Percentiles rank a stretch among this genome's conserved stretches.
These are phyloP conservation scores for Batkoa obscura DNA, from an alignment of 371 early-diverging fungal species.

Conservation along the genomic window DNA sequence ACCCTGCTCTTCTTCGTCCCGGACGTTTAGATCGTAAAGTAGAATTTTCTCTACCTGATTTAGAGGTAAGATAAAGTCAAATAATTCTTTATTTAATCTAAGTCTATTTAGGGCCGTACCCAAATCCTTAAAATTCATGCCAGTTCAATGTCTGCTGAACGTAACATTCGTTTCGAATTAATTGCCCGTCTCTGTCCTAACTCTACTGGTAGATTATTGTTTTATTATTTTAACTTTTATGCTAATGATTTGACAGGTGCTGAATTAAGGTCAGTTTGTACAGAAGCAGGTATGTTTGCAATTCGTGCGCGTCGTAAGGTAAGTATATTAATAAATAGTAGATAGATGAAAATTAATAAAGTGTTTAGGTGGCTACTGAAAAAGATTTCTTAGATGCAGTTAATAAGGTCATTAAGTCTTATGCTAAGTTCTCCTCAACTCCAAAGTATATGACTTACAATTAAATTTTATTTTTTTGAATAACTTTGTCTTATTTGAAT, in stretches of 20 bases:
- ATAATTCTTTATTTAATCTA: neutral
- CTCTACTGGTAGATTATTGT: conserved; percentile 49
- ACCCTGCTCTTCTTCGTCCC: conserved; percentile 97
- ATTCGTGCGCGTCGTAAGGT: conserved; percentile 97
- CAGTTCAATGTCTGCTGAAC: conserved; percentile 94
- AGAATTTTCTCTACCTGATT: conserved; percentile 95
- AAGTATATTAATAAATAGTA: neutral
- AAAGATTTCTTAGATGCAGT: conserved; percentile 99
- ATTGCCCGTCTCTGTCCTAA: conserved; percentile 98
- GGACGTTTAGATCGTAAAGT: conserved; percentile 99
- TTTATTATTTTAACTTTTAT: conserved; percentile 17
- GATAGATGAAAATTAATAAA: neutral
- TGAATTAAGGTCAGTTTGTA: conserved; percentile 95
- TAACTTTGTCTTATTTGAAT: no score
- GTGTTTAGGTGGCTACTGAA: conserved; percentile 77
- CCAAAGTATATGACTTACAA: conserved; percentile 67
- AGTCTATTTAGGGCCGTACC: conserved; percentile 57
- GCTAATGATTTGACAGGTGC: conserved; percentile 29
- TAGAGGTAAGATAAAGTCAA: conserved; percentile 30
- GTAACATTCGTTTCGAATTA: conserved; percentile 95
- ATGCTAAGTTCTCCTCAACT: conserved; percentile 93
- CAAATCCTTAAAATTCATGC: conserved; percentile 99
- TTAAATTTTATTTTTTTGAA: conserved; percentile 8
- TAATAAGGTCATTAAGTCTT: conserved; percentile 98
- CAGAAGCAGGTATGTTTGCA: conserved; percentile 99